A percentile compares a stretch with the other conserved stretches of the same genome.
Evolutionary conservation across 768 basidiomycete genomes (phyloP).

Genomic region (Serendipita sp.): DNA sequence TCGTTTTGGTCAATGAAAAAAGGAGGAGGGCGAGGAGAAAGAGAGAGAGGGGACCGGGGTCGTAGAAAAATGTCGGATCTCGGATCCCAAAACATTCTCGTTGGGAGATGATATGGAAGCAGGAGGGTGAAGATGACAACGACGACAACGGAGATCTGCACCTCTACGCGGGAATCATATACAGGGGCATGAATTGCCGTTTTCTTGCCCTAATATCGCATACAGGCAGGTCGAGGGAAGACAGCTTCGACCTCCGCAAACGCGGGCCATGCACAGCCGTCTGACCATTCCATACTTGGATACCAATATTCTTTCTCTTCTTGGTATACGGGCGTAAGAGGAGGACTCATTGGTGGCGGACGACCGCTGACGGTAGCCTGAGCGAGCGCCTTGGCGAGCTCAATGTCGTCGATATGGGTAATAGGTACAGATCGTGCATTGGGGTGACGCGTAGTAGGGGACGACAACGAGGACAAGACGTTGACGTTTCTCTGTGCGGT

Average conservation of each 20-base stretch:
- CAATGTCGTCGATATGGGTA: neutral
- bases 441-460: neutral
- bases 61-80: no score
- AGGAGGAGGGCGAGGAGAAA: no score
- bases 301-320: slow-evolving; percentile 3
- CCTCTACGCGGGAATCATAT: neutral
- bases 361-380: no score
- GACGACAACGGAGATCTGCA: neutral
- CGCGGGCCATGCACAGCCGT: slow-evolving; percentile 5
- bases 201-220: neutral
- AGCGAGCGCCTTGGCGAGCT: neutral
- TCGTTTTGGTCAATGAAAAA: no score
- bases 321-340: neutral
- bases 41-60: no score
- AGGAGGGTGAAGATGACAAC: neutral
- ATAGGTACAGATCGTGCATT: neutral
- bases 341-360: neutral
- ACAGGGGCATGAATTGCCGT: no score
- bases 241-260: neutral
- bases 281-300: neutral
- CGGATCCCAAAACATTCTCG: no score
- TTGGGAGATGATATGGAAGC: no score
- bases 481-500: neutral
- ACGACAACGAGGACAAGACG: neutral
- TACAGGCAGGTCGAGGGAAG: neutral